Evolutionary conservation across 176 grass and related monocot species (phyloP).

Genomic region (Cenchrus americanus): DNA sequence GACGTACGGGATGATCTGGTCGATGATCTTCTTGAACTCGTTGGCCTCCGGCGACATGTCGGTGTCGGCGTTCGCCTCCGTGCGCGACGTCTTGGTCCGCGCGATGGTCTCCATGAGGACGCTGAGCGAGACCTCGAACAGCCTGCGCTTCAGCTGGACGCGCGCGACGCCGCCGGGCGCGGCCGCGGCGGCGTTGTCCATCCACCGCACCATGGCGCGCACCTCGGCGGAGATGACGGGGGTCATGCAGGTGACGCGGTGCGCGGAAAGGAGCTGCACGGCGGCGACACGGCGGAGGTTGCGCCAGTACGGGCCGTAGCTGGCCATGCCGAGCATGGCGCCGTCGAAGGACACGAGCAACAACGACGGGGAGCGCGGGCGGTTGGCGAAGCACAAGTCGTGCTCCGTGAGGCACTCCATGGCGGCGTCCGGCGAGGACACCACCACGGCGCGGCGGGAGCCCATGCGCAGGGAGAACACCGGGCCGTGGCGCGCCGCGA

Average conservation of each 20-base stretch:
- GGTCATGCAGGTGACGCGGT: slow-evolving; percentile 35
- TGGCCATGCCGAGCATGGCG: slow-evolving; percentile 36
- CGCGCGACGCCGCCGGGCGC: neutral
- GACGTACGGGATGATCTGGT: neutral
- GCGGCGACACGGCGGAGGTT: slow-evolving; percentile 65
- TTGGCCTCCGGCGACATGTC: slow-evolving; percentile 30
- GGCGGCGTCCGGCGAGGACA: slow-evolving; percentile 43
- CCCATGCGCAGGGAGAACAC: slow-evolving; percentile 57
- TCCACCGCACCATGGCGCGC: slow-evolving; percentile 31
- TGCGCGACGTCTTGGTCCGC: slow-evolving; percentile 17
- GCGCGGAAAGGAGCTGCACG: slow-evolving; percentile 50
- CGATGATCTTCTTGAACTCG: slow-evolving; percentile 33
- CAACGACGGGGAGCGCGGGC: slow-evolving; percentile 43
- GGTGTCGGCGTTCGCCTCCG: neutral
- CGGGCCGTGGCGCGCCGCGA: slow-evolving; percentile 48
- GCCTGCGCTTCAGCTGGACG: slow-evolving; percentile 54
- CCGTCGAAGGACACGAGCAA: slow-evolving; percentile 42
- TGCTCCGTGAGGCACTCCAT: slow-evolving; percentile 60
- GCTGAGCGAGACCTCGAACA: slow-evolving; percentile 54
- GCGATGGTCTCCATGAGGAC: slow-evolving; percentile 56
- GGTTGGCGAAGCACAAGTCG: slow-evolving; percentile 68
- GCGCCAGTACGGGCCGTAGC: slow-evolving; percentile 62
- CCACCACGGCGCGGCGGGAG: slow-evolving; percentile 48
- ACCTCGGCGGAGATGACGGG: slow-evolving; percentile 27
- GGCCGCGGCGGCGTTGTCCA: slow-evolving; percentile 1